Conservation (phyloP, 257 asterid genomes). For the Cordia subcordata region DNA sequence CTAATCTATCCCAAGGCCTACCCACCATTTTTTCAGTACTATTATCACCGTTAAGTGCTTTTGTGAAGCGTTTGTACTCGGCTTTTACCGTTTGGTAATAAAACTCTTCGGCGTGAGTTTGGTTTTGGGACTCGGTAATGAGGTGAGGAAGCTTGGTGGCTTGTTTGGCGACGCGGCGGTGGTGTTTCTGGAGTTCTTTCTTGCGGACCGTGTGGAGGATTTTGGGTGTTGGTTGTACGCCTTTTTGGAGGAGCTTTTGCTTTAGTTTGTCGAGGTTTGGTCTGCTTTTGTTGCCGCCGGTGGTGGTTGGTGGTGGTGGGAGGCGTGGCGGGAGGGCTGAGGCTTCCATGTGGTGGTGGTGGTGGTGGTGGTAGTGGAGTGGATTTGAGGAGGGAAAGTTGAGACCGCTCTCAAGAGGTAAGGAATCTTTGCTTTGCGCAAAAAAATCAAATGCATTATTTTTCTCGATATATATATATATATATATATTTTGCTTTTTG, state of each 20-base stretch:
- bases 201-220: conserved; percentile 82
- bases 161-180: conserved; percentile 71
- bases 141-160: conserved; percentile 48
- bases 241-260: conserved; percentile 46
- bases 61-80: conserved; percentile 61
- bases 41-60: conserved; percentile 17
- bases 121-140: conserved; percentile 44
- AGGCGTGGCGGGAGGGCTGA: conserved; percentile 47
- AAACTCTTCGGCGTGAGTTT: conserved; percentile 44
- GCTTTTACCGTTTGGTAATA: conserved; percentile 55
- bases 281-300: not conserved
- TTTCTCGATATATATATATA: too few relatives aligned
- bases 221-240: conserved; percentile 74
- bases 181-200: conserved; percentile 68
- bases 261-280: conserved; percentile 51
- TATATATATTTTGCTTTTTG: too few relatives aligned
- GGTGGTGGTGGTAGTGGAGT: not conserved
- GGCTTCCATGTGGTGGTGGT: conserved; percentile 55
- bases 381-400: not conserved
- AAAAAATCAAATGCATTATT: too few relatives aligned
- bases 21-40: conserved; percentile 50
- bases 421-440: too few relatives aligned
- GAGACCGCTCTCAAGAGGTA: not conserved
- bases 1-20: conserved; percentile 83
- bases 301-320: conserved; percentile 35